Evolutionary conservation across 2,329 filamentous ascomycete genomes (phyloP), one percentile per base, ranked within the genome.

Genomic region (Colletotrichum spaethianum): DNA sequence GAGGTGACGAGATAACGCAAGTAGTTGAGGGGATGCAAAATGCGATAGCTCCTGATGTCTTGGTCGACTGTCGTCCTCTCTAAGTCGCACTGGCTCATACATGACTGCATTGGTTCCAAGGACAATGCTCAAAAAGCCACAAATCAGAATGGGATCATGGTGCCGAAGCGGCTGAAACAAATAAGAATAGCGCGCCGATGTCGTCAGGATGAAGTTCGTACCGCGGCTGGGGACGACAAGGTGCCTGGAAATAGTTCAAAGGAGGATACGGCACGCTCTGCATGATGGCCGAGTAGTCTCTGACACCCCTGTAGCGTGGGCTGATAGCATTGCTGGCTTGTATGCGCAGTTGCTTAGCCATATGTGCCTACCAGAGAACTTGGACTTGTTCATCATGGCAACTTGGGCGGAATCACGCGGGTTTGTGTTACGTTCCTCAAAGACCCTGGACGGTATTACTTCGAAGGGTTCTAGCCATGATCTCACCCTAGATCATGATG

Each of bases 401-500:
- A n/a, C 26, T 48, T 31, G 57, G 40, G 28, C 31, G 18, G 42
- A 23, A 31, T 38, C 31, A 26, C 23, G 12, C 60, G n/a, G 42
- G 40, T n/a, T 28, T 36, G 26, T 7, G 11, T 3, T 63, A 31
- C 26, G 14, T 11, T 26, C 38, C 11, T 7, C 3, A 55, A 42
- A 20, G 23, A 55, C 52, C n/a, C 40, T 40, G 26, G 44, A 60
- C 50, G 33, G 14, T 23, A 18, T 48, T 50, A 42, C 36, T 36
- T 26, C n/a, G n/a, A 31, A 23, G 28, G 36, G 33, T 28, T 46
- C 28, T 46, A 16, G 40, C 23, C 52, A 69, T 69, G 65, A 69
- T 72, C 59, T 64, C 65, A 60, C 53, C 46, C 53, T n/a, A 40
- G 52, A 63, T 72, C 69, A 69, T 60, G 16, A 72, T 69, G 65